These are phyloP conservation scores for Musa itinerans DNA, from an alignment of 176 grass and related monocot species.

Conservation along the genomic window DNA sequence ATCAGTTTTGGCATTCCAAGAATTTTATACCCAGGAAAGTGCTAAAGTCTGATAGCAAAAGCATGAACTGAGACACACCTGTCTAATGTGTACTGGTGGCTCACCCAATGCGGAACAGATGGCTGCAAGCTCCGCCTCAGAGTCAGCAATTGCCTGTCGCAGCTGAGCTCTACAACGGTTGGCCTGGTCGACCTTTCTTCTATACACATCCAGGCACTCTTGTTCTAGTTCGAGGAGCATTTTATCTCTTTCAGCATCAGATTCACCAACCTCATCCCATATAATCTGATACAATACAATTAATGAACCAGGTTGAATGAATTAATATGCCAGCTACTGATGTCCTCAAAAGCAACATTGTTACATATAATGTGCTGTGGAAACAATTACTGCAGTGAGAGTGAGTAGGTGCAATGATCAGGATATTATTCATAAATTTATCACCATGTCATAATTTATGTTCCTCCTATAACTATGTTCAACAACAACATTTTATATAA, in stretches of 20 bases:
- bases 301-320: not conserved
- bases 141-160: constrained; percentile 51
- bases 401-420: too few relatives aligned
- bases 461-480: not conserved
- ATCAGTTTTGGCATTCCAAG: not conserved
- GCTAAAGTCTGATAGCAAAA: not conserved
- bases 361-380: not conserved
- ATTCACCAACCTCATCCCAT: constrained; percentile 64
- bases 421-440: not conserved
- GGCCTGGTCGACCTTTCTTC: constrained; percentile 60
- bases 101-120: constrained; percentile 57
- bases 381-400: too few relatives aligned
- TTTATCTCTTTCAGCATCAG: constrained; percentile 37
- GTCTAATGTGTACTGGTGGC: constrained; percentile 32
- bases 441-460: not conserved
- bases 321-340: too few relatives aligned
- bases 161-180: constrained; percentile 56
- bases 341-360: not conserved
- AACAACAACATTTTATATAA: not conserved
- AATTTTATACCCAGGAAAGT: not conserved
- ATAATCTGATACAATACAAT: constrained; percentile 24
- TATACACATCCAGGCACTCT: constrained; percentile 50
- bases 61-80: constrained; percentile 30
- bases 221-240: constrained; percentile 53
- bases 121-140: constrained; percentile 48